Base-by-base conservation (phyloP, 805 yeast species). In the Saccharomycopsis sp. region DNA sequence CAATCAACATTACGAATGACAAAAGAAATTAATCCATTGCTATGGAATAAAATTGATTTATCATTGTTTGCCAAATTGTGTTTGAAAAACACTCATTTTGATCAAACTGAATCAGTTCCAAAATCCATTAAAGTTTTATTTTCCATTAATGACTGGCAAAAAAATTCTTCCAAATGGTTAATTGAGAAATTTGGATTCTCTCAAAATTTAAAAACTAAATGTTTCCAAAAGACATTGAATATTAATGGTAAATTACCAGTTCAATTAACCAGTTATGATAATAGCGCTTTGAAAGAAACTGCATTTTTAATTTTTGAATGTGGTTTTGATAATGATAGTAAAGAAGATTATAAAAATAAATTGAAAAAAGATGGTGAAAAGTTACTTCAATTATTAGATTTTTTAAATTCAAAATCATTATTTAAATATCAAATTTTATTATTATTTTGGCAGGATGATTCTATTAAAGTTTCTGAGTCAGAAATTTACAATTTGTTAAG, bases 241-340 rank as follows among this genome's bases (percentile, higher is more conserved):
- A 8, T 8, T 23, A 23, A 23, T 23, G 26, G 10, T 10, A 23
- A 10, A 6, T 23, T 23, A 8, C 10, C 37, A 0, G 37, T 76
- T 4, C 49, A 53, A 4, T 51, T 74, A 10, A 50, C 62, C 2
- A 62, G 72, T 18, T 56, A 58, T 13, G 53, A 61, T 19, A 59
- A 59, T 23, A 55, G 55, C 6, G 61, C 61, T 37, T 70, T 71
- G 48, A 51, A 57, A 21, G 55, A 58, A 18, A 54, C 69, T 4
- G 61, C 68, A 1, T 64, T 71, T 39, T 40, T 77, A 4, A 46
- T 77, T 3, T 62, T 75, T 49, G 77, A 74, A 47, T 63, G 76
- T 47, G 82, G 82, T 2, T 50, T 67, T 19, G 49, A 60, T 2
- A 50, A 54, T 17, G 39, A 49, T 6, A 51, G 44, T 6, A 5